Base-by-base conservation (phyloP, 129 eudicot genomes). In the Chrysanthemum seticuspe region DNA sequence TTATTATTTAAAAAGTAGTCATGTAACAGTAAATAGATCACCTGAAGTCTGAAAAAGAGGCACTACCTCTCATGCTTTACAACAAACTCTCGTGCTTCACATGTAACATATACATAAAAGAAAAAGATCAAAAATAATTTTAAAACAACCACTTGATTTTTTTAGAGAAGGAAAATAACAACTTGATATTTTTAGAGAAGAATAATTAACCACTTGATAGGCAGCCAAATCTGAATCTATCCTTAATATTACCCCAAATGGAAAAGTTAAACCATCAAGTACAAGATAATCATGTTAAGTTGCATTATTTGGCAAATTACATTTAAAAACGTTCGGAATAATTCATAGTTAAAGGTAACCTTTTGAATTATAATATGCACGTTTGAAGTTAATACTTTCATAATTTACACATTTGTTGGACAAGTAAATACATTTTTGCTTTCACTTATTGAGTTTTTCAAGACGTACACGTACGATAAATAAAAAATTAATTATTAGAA, bases 221-320 rank as follows among this genome's bases (percentile, higher is more conserved):
- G 58, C 58, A 53, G 16, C 15, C 14, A 53, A 53, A 53, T 3
- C n/a, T 53, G 16, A 13, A 53, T 53, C 15, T 10, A 53, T 5
- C 58, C 16, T 53, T 53, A 31, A 11, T 52, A 53, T 53, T 53
- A 53, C 58, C 58, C 14, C 14, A 53, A 10, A 53, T 53, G 58
- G 58, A 53, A 53, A 53, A 13, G 0, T 10, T 53, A 11, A 13
- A 13, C 6, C 15, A 53, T 53, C 58, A 53, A 53, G 58, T 53
- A 53, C 58, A 53, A 53, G 16, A 13, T 53, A 53, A 53, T 53
- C 58, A 53, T 53, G 58, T 53, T 53, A 53, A 53, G 58, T 53
- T 53, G 58, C n/a, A 53, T 15, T 53, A 15, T 53, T 13, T 53
- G 58, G 18, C 58, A 53, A 53, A 53, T 53, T 13, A 53, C 58